phyloP scores from a whole-genome alignment of 352 stramenopile genomes.

The Globisporangium megalacanthum region DNA sequence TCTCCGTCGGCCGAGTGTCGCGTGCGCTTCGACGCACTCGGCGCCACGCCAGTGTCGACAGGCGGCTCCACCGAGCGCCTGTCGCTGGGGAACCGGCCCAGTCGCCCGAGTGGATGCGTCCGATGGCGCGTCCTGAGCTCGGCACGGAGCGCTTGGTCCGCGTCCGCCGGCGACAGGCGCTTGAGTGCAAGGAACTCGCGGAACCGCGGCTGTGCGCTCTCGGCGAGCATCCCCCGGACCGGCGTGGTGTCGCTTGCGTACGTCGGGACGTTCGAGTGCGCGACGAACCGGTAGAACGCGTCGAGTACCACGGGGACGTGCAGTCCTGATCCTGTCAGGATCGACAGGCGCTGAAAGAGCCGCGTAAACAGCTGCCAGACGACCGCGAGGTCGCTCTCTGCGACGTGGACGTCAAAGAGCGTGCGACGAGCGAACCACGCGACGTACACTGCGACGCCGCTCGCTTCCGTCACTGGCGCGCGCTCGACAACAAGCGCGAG shows the following conservation, averaged over 20 bases:
- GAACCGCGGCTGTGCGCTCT: conserved; percentile 18
- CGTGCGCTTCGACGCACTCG: too few relatives aligned
- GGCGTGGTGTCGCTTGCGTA: background rate
- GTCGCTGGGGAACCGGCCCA: too few relatives aligned
- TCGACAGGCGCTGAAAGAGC: conserved; percentile 15
- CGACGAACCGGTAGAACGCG: conserved; percentile 41
- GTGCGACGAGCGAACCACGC: conserved; percentile 32
- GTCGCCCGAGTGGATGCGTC: background rate
- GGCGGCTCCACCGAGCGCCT: conserved; percentile 14
- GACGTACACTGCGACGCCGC: conserved; percentile 13
- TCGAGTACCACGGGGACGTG: conserved; percentile 29
- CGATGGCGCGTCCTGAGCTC: conserved; percentile 12
- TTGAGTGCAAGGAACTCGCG: conserved; percentile 14
- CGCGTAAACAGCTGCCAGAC: conserved; percentile 37
- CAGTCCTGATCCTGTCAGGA: conserved; percentile 11
- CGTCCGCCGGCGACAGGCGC: conserved; percentile 15
- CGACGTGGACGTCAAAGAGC: conserved; percentile 48
- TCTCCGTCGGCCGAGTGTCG: conserved; percentile 1
- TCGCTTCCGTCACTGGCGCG: conserved; percentile 6
- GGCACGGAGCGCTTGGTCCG: conserved; percentile 8
- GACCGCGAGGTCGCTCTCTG: conserved; percentile 26
- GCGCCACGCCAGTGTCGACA: conserved; percentile 23
- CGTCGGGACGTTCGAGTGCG: conserved; percentile 38
- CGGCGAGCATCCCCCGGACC: conserved; percentile 15
- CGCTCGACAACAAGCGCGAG: conserved; percentile 24